Base-by-base conservation (phyloP, 2,329 filamentous ascomycete genomes). In the Sporothrix brasiliensis region DNA sequence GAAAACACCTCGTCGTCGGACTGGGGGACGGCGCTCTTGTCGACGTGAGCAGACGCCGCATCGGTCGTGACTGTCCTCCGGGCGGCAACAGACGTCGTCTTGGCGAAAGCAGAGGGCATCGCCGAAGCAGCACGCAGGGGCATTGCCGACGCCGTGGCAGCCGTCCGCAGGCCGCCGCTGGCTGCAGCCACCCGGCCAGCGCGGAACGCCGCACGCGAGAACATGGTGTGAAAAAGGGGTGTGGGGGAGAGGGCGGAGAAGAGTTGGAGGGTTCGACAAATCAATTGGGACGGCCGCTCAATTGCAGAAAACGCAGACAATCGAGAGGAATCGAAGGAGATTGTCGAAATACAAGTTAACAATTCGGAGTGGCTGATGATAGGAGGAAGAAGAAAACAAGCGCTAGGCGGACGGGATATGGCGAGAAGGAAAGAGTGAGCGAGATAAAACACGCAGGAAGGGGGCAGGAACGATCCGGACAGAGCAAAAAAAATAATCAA, bases 1-100 rank as follows among this genome's bases (percentile, higher is more conserved):
- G 91, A 88, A 86, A 99, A 98, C 75, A 89, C 89, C 87, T 97
- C 92, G 79, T 97, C 93, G 81, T 97, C 94, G 82, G 94, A 92
- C 93, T 97, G 79, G 71, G 85, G 84, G 75, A 87, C 83, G 74
- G 88, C 85, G 78, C 85, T 86, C 85, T 92, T 92, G 81, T 94
- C 92, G 77, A 93, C 90, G 81, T 96, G 92, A 77, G 93, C 90
- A 78, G 92, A 94, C 76, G 95, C 95, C 75, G 95, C 95, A 83
- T 98, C 91, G 76, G 95, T 98, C 76, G 95, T 99, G 79, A 99
- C 95, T 76, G 88, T 88, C 80, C 94, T 89, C 80, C 88, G 84
- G 76, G 85, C 44, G 3, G 61, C 79, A 74, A 81, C 79, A 74
- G 82, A 81, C 71, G 81, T 49, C 19, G 67, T 47, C 39, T 56